These are phyloP conservation scores for Capronia americana DNA, from an alignment of 2,329 filamentous ascomycete species.

Conservation along the genomic window DNA sequence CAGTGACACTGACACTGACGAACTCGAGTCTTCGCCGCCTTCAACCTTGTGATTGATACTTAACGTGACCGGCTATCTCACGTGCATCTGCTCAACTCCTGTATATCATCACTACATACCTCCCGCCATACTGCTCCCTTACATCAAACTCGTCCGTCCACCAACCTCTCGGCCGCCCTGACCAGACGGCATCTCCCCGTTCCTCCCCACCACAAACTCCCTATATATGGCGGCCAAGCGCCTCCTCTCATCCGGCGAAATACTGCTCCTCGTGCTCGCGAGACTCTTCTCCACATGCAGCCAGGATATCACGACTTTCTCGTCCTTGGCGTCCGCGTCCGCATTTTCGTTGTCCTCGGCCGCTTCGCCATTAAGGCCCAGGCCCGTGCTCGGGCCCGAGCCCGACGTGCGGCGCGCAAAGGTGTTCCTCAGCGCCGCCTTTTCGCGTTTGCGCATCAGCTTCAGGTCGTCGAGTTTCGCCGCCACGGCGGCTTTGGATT, in stretches of 20 bases:
- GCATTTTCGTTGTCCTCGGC: constrained; percentile 40
- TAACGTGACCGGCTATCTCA: background rate
- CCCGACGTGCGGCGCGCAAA: constrained; percentile 17
- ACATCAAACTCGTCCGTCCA: constrained; percentile 93
- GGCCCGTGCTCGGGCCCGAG: background rate
- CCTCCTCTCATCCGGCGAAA: constrained; percentile 76
- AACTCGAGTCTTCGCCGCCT: background rate
- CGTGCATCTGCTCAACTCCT: background rate
- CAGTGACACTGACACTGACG: too few relatives aligned
- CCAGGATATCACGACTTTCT: constrained; percentile 83
- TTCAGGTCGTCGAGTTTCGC: constrained; percentile 85
- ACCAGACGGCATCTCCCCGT: constrained; percentile 93
- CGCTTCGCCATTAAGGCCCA: constrained; percentile 25
- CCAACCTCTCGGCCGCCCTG: constrained; percentile 92
- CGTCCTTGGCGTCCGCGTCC: constrained; percentile 42
- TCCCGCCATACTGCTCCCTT: constrained; percentile 1
- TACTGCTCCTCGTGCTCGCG: constrained; percentile 78
- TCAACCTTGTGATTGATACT: background rate
- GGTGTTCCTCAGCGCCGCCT: constrained; percentile 27
- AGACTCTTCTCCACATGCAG: constrained; percentile 81
- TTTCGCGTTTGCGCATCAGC: constrained; percentile 59
- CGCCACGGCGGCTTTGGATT: constrained; percentile 78
- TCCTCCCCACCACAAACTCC: constrained; percentile 91
- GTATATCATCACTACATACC: background rate
- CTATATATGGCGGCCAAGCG: constrained; percentile 81